phyloP scores from a whole-genome alignment of 257 asterid species.

The Osmanthus fragrans region DNA sequence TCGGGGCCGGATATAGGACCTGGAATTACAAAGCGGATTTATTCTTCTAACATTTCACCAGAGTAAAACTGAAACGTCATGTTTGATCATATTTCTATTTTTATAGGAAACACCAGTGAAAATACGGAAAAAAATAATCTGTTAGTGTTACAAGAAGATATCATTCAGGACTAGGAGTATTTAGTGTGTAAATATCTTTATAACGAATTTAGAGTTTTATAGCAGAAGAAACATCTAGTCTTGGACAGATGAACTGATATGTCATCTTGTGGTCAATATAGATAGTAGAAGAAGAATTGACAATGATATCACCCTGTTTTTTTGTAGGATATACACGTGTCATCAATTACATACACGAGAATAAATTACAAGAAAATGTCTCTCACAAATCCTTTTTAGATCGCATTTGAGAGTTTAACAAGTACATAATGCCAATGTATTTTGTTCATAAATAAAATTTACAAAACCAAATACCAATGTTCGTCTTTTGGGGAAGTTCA shows the following conservation, averaged over 20 bases:
- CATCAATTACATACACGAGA: not conserved
- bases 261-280: not conserved
- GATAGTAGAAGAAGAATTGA: too few species aligned
- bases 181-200: too few species aligned
- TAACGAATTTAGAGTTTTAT: too few species aligned
- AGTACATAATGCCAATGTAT: too few species aligned
- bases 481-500: not conserved
- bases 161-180: not conserved
- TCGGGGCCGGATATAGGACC: slow-evolving; percentile 84
- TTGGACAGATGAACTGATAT: not conserved
- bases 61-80: not conserved
- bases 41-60: not conserved
- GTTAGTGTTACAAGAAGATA: not conserved
- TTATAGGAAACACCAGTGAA: not conserved
- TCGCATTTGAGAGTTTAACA: too few species aligned
- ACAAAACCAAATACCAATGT: too few species aligned
- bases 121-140: not conserved
- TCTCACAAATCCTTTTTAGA: not conserved
- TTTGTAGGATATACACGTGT: too few species aligned
- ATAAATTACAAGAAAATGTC: not conserved
- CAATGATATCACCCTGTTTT: not conserved
- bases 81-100: not conserved
- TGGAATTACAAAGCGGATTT: slow-evolving; percentile 32
- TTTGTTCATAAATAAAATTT: too few species aligned
- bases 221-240: too few species aligned